Evolutionary conservation across 164 flowering plant species (phyloP).

Genomic region (Pachysandra terminalis): DNA sequence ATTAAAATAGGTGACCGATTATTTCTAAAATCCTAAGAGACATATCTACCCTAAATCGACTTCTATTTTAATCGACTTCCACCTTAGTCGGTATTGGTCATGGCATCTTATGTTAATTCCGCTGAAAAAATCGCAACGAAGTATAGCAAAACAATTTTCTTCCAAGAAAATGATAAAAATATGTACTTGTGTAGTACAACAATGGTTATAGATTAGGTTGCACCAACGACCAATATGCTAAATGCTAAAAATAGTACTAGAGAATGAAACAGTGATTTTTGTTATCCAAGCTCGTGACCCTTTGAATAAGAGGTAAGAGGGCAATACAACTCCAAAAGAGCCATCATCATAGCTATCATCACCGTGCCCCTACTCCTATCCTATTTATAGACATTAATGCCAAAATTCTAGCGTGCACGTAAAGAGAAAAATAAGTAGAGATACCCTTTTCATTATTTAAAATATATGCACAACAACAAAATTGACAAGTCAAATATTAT

Average conservation of each 20-base stretch:
- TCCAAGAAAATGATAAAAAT: too few relatives aligned
- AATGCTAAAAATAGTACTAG: background rate
- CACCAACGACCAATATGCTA: too few relatives aligned
- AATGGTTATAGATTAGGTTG: too few relatives aligned
- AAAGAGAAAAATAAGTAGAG: slow-evolving; percentile 7
- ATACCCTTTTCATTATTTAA: background rate
- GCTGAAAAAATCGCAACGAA: too few relatives aligned
- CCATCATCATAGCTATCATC: slow-evolving; percentile 4
- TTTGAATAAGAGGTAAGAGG: background rate
- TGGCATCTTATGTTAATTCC: too few relatives aligned
- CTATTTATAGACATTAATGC: slow-evolving; percentile 15
- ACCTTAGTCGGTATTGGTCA: too few relatives aligned
- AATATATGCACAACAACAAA: background rate
- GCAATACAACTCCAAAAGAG: slow-evolving; percentile 11
- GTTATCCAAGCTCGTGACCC: background rate
- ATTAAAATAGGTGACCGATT: too few relatives aligned
- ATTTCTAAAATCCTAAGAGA: too few relatives aligned
- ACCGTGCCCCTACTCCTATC: background rate
- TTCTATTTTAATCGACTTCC: too few relatives aligned
- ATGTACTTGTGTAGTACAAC: too few relatives aligned
- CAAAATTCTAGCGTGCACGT: slow-evolving; percentile 26
- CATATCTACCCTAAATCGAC: too few relatives aligned
- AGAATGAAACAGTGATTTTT: background rate
- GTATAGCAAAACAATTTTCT: too few relatives aligned
- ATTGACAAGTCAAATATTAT: background rate